phyloP scores from a whole-genome alignment of 78 protist genomes.

The Diacronema lutheri region DNA sequence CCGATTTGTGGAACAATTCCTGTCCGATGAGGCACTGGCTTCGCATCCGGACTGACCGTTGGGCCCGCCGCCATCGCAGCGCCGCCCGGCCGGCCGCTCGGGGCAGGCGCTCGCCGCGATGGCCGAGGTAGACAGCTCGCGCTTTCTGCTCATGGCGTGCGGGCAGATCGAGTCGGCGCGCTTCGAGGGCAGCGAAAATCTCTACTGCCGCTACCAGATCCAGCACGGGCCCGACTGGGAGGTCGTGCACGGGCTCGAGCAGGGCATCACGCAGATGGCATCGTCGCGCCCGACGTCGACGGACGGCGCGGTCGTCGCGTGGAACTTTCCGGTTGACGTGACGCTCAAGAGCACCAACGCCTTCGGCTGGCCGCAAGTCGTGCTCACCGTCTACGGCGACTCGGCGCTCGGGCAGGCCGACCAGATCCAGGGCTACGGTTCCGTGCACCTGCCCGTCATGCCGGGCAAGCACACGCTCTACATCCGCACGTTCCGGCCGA shows the following conservation, averaged over 20 bases:
- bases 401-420: not conserved
- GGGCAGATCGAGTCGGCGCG: constrained; percentile 3
- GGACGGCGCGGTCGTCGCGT: not conserved
- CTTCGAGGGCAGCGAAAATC: not conserved
- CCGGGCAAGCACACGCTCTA: not conserved
- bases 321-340: constrained; percentile 47
- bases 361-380: constrained; percentile 52
- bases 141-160: not conserved
- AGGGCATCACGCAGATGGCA: constrained; percentile 40
- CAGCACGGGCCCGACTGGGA: constrained; percentile 35
- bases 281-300: not conserved
- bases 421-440: constrained; percentile 7
- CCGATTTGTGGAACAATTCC: too few relatives aligned
- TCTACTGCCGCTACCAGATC: constrained; percentile 32
- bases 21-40: too few relatives aligned
- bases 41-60: too few relatives aligned
- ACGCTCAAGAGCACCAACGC: constrained; percentile 19
- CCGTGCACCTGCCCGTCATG: not conserved
- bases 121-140: not conserved
- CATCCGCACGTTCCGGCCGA: constrained; percentile 25
- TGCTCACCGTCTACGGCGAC: not conserved
- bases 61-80: too few relatives aligned
- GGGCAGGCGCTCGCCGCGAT: too few relatives aligned
- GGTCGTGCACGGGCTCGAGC: constrained; percentile 34
- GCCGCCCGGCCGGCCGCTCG: too few relatives aligned